Percentiles rank a stretch among this genome's conserved stretches.
phyloP scores from a whole-genome alignment of 371 early-diverging fungal genomes.

The Mucor racemosus region DNA sequence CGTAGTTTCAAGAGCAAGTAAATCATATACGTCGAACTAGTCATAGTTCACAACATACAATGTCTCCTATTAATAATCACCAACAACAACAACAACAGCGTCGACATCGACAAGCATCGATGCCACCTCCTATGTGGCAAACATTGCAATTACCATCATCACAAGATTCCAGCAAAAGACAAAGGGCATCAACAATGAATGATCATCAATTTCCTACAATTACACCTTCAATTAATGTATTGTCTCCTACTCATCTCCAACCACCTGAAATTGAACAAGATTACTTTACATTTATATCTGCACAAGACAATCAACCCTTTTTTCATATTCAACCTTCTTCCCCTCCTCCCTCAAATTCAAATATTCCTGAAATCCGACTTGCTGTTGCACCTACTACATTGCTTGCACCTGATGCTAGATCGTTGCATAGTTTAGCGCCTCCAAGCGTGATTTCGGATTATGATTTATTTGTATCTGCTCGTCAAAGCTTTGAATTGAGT shows the following conservation, averaged over 20 bases:
- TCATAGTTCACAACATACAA: constrained; percentile 21
- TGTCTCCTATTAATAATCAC: background rate
- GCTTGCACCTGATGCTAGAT: background rate
- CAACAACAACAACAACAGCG: background rate
- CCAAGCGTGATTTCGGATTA: constrained; percentile 31
- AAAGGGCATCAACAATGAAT: constrained; percentile 39
- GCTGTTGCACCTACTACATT: constrained; percentile 31
- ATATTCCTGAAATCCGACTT: constrained; percentile 47
- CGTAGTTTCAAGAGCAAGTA: constrained; percentile 46
- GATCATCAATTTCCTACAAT: constrained; percentile 18
- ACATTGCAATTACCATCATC: constrained; percentile 1
- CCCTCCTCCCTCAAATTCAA: constrained; percentile 11
- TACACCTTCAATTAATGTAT: background rate
- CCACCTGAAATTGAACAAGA: constrained; percentile 21
- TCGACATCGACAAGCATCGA: constrained; percentile 36
- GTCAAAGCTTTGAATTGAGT: constrained; percentile 32
- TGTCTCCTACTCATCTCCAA: constrained; percentile 6
- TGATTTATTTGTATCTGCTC: constrained; percentile 37
- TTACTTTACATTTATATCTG: constrained; percentile 47
- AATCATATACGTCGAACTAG: constrained; percentile 34
- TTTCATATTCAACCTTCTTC: constrained; percentile 7
- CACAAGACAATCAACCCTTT: constrained; percentile 12
- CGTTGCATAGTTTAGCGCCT: constrained; percentile 6
- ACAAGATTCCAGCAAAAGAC: constrained; percentile 21
- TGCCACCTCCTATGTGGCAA: constrained; percentile 38